A percentile compares a stretch with the other conserved stretches of the same genome.
These are phyloP conservation scores for Podaxis sp. DNA, from an alignment of 768 basidiomycete genomes.

Conservation along the genomic window DNA sequence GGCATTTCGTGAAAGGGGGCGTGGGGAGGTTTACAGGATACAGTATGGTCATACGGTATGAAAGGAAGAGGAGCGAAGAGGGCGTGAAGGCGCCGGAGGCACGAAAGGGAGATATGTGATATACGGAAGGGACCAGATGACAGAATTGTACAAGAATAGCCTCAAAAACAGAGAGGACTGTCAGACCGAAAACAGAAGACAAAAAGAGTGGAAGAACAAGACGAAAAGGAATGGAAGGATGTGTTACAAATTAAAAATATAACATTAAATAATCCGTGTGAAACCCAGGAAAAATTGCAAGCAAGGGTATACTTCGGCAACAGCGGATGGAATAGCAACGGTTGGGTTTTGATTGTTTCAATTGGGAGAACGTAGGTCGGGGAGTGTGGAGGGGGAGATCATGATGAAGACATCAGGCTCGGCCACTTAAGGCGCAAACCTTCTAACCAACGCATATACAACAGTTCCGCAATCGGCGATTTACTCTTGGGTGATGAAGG, in stretches of 20 bases:
- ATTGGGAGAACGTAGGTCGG: not conserved
- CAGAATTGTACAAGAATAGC: not conserved
- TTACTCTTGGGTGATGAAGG: constrained; percentile 48
- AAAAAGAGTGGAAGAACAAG: not conserved
- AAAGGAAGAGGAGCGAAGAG: not conserved
- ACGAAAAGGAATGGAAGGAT: not conserved
- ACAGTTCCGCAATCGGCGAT: constrained; percentile 90
- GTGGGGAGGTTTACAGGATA: not conserved
- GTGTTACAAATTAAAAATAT: constrained; percentile 4
- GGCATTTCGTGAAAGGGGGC: constrained; percentile 8
- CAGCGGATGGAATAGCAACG: constrained; percentile 1
- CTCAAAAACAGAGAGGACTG: not conserved
- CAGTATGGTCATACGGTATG: constrained; percentile 1
- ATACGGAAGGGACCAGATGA: not conserved
- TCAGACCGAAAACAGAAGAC: not conserved
- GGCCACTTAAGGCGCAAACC: constrained; percentile 92
- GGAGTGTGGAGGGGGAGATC: not conserved
- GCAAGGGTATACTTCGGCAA: constrained; percentile 5
- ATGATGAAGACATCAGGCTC: constrained; percentile 47
- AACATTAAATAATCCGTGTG: not conserved
- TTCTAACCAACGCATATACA: constrained; percentile 98
- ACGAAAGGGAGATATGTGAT: not conserved
- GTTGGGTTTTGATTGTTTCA: not conserved
- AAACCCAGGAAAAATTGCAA: not conserved
- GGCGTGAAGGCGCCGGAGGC: not conserved